Conservation (phyloP, 805 yeast species). For the Scheffersomyces lignosus region DNA sequence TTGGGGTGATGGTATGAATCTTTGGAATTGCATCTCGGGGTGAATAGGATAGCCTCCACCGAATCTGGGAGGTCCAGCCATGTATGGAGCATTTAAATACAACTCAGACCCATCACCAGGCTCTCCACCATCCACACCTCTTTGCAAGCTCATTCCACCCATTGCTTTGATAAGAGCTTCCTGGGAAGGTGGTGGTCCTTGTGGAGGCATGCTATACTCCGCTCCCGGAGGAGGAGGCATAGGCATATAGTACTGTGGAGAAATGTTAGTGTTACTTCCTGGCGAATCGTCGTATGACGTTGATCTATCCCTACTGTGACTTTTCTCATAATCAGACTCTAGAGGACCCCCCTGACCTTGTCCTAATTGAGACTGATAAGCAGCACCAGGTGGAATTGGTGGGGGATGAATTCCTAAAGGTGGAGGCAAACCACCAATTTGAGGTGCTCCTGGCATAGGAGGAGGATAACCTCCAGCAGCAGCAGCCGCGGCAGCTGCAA, state of each 20-base stretch:
- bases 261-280: neutral
- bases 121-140: slow-evolving; percentile 5
- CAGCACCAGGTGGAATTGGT: neutral
- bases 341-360: neutral
- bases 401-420: neutral
- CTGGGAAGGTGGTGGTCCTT: slow-evolving; percentile 1
- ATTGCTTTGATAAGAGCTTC: slow-evolving; percentile 14
- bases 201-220: slow-evolving; percentile 1
- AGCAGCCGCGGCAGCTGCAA: slow-evolving; percentile 25
- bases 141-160: slow-evolving; percentile 10
- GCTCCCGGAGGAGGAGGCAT: slow-evolving; percentile 3
- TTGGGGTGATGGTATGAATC: slow-evolving; percentile 12
- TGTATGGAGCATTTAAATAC: slow-evolving; percentile 10
- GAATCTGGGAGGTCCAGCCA: slow-evolving; percentile 15
- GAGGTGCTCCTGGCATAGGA: slow-evolving; percentile 2
- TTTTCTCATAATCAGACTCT: neutral
- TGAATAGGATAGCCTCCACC: slow-evolving; percentile 15
- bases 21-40: slow-evolving; percentile 14
- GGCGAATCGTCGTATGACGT: slow-evolving; percentile 1
- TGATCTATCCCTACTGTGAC: slow-evolving; percentile 1
- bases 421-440: slow-evolving; percentile 2
- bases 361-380: neutral
- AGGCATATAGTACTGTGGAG: slow-evolving; percentile 4
- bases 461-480: slow-evolving; percentile 20
- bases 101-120: slow-evolving; percentile 2